Conservation (phyloP, 345 rosid genomes). For the Clarkia xantiana region DNA sequence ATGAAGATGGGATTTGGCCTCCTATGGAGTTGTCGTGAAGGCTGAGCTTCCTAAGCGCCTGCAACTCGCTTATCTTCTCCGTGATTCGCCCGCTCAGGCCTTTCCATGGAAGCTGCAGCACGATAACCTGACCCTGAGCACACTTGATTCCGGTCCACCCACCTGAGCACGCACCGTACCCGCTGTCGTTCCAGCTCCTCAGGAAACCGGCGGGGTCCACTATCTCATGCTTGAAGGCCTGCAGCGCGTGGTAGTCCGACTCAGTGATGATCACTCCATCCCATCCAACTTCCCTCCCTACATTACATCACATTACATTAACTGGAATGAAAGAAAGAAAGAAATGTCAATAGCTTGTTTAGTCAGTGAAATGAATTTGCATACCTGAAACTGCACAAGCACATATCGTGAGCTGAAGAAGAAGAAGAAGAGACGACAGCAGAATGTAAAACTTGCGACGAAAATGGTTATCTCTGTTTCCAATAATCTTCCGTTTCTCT, state of each 20-base stretch:
- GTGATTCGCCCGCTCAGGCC: slow-evolving; percentile 74
- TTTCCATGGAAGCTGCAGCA: slow-evolving; percentile 80
- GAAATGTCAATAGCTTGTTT: no score
- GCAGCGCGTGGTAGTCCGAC: slow-evolving; percentile 54
- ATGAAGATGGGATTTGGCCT: slow-evolving; percentile 57
- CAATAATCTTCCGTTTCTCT: no score
- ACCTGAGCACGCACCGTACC: slow-evolving; percentile 59
- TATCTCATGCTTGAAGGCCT: slow-evolving; percentile 55
- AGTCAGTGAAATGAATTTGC: no score
- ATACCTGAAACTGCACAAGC: no score
- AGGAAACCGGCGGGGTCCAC: slow-evolving; percentile 50
- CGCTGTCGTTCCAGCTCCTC: slow-evolving; percentile 62
- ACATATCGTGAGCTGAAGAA: no score
- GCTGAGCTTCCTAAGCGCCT: slow-evolving; percentile 53
- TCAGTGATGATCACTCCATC: slow-evolving; percentile 61
- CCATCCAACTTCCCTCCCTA: slow-evolving; percentile 10
- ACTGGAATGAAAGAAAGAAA: no score
- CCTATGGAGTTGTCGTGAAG: slow-evolving; percentile 59
- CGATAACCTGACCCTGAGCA: slow-evolving; percentile 56
- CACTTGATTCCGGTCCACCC: slow-evolving; percentile 86
- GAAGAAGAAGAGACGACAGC: no score
- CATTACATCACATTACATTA: no score
- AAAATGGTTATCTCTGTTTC: no score
- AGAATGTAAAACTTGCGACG: no score
- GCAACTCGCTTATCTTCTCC: slow-evolving; percentile 75